phyloP scores from a whole-genome alignment of 228 moss, liverwort and hornwort species.

The Sphagnum magellanicum region DNA sequence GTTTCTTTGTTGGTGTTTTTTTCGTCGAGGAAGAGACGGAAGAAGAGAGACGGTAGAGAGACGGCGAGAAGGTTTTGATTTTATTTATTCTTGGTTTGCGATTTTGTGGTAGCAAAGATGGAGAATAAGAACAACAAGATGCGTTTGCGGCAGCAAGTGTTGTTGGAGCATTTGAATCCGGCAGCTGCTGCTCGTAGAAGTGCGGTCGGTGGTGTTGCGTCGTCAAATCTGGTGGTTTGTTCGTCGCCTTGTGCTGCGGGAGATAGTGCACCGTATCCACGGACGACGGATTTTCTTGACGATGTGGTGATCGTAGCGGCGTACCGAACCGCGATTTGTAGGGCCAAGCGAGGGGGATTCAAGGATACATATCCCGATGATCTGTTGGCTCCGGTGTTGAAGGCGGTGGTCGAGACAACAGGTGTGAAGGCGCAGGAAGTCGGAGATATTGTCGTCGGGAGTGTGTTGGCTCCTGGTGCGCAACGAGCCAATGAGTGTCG shows the following conservation, averaged over 20 bases:
- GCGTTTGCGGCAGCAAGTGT: constrained; percentile 42
- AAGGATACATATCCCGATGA: constrained; percentile 89
- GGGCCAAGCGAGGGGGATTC: constrained; percentile 76
- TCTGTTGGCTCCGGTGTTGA: constrained; percentile 70
- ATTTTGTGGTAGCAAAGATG: constrained; percentile 9
- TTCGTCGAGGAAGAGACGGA: too few species aligned
- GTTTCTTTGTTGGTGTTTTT: too few species aligned
- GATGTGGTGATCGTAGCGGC: constrained; percentile 60
- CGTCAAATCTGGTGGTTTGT: constrained; percentile 19
- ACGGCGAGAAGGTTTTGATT: too few species aligned
- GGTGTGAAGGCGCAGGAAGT: constrained; percentile 60
- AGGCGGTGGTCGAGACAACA: constrained; percentile 62
- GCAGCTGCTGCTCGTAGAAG: constrained; percentile 14
- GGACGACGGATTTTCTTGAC: constrained; percentile 35
- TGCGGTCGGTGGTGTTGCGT: not conserved
- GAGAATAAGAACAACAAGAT: constrained; percentile 14
- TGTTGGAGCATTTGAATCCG: constrained; percentile 41
- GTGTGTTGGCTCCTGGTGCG: constrained; percentile 53
- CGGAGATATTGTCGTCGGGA: constrained; percentile 65
- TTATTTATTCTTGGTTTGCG: not conserved
- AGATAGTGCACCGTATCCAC: constrained; percentile 37
- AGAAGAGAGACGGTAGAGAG: too few species aligned
- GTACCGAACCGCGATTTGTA: constrained; percentile 71
- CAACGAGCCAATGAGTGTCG: constrained; percentile 57
- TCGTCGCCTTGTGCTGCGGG: constrained; percentile 29